These are phyloP conservation scores for Erythrobasidium hasegawianum DNA, from an alignment of 1,284 basidiomycete species.

Conservation along the genomic window DNA sequence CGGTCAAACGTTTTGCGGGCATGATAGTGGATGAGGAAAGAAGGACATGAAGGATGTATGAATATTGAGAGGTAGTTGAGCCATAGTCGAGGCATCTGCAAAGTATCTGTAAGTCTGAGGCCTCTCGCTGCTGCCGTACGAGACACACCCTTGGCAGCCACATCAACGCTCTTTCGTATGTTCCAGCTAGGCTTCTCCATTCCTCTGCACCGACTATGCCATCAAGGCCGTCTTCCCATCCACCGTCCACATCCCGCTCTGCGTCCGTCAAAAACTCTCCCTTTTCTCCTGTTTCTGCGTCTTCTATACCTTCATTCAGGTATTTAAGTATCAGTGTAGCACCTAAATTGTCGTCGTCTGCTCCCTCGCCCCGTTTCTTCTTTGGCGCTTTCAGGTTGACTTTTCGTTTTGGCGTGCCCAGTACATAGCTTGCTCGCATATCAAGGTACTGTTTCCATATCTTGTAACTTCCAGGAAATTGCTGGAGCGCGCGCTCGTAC, in stretches of 20 bases:
- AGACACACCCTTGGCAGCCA: slow-evolving; percentile 80
- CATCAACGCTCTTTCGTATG: slow-evolving; percentile 87
- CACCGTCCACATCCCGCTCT: slow-evolving; percentile 53
- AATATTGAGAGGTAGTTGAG: slow-evolving; percentile 86
- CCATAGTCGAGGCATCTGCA: slow-evolving; percentile 87
- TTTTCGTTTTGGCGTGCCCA: slow-evolving; percentile 61
- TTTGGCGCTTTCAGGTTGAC: slow-evolving; percentile 51
- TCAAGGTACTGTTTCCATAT: slow-evolving; percentile 90
- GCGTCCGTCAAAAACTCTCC: slow-evolving; percentile 67
- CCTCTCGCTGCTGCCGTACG: slow-evolving; percentile 13
- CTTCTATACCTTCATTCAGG: slow-evolving; percentile 41
- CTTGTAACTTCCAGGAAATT: slow-evolving; percentile 87
- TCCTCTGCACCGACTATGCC: slow-evolving; percentile 87
- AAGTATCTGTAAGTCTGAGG: slow-evolving; percentile 28
- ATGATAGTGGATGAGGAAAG: slow-evolving; percentile 78
- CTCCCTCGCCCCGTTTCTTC: slow-evolving; percentile 66
- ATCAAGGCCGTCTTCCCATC: slow-evolving; percentile 79
- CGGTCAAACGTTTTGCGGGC: slow-evolving; percentile 92
- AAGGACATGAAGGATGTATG: slow-evolving; percentile 82
- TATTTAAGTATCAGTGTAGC: slow-evolving; percentile 38
- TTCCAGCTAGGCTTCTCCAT: slow-evolving; percentile 83
- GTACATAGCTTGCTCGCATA: slow-evolving; percentile 77
- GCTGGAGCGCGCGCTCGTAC: slow-evolving; percentile 83
- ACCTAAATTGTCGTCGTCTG: slow-evolving; percentile 32
- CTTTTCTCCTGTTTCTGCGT: slow-evolving; percentile 61